Evolutionary conservation across 225 moss, liverwort and hornwort genomes (phyloP).

Genomic region (Climacium dendroides): DNA sequence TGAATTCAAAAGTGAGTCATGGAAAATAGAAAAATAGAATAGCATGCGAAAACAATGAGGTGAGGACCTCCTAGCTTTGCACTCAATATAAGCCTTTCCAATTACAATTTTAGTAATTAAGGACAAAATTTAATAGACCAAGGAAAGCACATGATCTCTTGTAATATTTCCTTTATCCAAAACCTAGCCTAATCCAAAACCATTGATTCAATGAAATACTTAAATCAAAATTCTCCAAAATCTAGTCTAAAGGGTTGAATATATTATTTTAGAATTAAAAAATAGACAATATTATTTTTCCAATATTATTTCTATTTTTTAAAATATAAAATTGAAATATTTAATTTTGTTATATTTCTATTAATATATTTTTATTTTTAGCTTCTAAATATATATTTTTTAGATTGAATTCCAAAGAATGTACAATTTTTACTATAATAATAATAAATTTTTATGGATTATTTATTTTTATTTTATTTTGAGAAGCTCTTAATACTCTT

Average conservation of each 20-base stretch:
- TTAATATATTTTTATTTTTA: not conserved
- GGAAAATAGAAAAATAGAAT: not conserved
- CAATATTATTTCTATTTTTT: not conserved
- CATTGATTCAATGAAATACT: rapidly evolving
- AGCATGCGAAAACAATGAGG: not conserved
- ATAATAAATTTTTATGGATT: not conserved
- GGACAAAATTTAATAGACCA: not conserved
- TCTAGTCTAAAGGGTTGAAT: rapidly evolving
- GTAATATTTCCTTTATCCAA: not conserved
- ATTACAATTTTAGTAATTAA: not conserved
- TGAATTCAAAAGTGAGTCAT: not conserved
- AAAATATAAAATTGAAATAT: not conserved
- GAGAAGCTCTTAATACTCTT: rapidly evolving
- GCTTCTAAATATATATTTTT: rapidly evolving
- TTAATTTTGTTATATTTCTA: not conserved
- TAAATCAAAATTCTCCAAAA: not conserved
- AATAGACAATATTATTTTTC: not conserved
- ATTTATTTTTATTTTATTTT: not conserved
- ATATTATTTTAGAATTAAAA: not conserved
- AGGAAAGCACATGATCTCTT: not conserved
- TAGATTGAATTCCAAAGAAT: not conserved
- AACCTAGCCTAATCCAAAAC: not conserved
- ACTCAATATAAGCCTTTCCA: rapidly evolving
- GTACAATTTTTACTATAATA: not conserved
- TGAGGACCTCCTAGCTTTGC: no score